Conservation (phyloP, 257 asterid genomes). For the Nicotiana otophora region DNA sequence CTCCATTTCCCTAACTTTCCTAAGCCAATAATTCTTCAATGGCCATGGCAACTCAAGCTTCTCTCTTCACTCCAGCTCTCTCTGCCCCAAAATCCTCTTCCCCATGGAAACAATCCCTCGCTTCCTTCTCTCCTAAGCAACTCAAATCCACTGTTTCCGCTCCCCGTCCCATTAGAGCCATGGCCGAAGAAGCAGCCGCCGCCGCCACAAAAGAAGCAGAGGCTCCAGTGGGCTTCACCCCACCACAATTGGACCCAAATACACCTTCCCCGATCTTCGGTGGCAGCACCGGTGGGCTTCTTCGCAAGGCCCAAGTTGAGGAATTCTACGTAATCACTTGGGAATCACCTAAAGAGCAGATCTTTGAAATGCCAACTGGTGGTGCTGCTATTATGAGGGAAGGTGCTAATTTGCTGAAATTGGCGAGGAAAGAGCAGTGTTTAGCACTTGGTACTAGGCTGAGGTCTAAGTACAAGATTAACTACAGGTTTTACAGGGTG, state of each 20-base stretch:
- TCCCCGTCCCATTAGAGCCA: conserved; percentile 52
- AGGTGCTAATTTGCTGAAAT: conserved; percentile 77
- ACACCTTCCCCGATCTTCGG: conserved; percentile 96
- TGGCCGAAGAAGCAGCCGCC: conserved; percentile 46
- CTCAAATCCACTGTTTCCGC: conserved; percentile 17
- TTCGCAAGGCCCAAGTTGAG: conserved; percentile 87
- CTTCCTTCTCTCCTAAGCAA: conserved; percentile 41
- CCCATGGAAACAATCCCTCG: conserved; percentile 52
- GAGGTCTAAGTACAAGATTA: conserved; percentile 88
- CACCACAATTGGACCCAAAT: conserved; percentile 84
- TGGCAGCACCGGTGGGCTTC: conserved; percentile 91
- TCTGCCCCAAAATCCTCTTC: conserved; percentile 34
- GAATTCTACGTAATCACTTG: conserved; percentile 92
- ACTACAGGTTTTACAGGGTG: conserved; percentile 79
- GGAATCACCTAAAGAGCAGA: conserved; percentile 92
- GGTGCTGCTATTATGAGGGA: conserved; percentile 95
- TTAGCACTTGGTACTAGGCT: conserved; percentile 76
- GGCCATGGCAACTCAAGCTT: conserved; percentile 89
- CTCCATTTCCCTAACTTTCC: neutral
- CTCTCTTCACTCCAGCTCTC: conserved; percentile 71
- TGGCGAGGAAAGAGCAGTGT: conserved; percentile 93
- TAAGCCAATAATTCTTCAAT: conserved; percentile 8
- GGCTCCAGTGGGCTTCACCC: conserved; percentile 80
- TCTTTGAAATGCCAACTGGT: conserved; percentile 97
- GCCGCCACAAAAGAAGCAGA: conserved; percentile 18